Evolutionary conservation across 2,329 filamentous ascomycete genomes (phyloP).

Genomic region (Botrytis sinoallii): DNA sequence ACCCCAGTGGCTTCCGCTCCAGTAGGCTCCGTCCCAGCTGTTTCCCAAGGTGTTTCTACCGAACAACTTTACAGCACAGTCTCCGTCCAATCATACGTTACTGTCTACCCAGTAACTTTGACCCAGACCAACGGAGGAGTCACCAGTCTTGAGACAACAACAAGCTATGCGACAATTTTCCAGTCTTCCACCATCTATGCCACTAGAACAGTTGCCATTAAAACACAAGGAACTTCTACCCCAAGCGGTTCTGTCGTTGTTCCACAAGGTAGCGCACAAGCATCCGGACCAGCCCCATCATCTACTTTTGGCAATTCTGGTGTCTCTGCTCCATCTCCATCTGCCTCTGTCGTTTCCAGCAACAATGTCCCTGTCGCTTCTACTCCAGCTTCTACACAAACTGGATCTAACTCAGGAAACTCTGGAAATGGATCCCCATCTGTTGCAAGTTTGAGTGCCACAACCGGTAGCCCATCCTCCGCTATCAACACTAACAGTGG

Average conservation of each 20-base stretch:
- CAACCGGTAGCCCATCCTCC: neutral
- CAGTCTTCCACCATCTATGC: neutral
- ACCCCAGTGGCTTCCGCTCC: neutral
- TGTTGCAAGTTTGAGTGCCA: neutral
- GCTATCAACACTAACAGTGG: neutral
- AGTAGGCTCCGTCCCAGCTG: neutral
- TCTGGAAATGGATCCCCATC: conserved; percentile 3
- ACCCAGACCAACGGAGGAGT: neutral
- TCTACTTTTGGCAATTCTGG: neutral
- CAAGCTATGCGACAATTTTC: neutral
- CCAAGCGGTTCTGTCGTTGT: neutral
- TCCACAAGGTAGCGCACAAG: conserved; percentile 1
- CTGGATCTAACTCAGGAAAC: conserved; percentile 7
- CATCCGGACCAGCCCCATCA: neutral
- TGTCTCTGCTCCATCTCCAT: neutral
- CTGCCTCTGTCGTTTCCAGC: neutral
- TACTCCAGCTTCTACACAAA: neutral
- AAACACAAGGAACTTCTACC: neutral
- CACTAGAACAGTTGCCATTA: neutral
- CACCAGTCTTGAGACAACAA: neutral
- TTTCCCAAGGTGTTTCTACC: neutral
- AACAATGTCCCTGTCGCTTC: neutral
- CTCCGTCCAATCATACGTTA: neutral
- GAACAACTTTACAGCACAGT: conserved; percentile 1
- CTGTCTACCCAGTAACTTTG: neutral